Percentiles rank a stretch among this genome's conserved stretches.
These are phyloP conservation scores for Fusarium sp. DNA, from an alignment of 2,329 filamentous ascomycete species.

Conservation along the genomic window DNA sequence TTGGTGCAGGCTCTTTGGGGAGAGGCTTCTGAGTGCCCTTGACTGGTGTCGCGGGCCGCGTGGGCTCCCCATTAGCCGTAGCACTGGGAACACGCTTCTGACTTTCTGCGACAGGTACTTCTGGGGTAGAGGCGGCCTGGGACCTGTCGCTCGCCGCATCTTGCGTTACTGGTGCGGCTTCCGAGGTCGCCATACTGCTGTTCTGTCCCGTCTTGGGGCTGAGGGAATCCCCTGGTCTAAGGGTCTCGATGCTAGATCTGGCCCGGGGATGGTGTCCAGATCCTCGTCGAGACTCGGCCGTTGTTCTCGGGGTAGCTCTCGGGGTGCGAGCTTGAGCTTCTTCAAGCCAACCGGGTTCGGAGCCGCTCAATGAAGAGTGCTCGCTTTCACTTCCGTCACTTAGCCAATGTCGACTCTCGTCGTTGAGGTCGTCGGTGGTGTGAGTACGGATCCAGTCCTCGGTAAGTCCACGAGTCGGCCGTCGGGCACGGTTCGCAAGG, in stretches of 20 bases:
- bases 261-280: conserved; percentile 58
- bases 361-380: conserved; percentile 78
- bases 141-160: conserved; percentile 46
- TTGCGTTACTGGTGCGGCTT: conserved; percentile 44
- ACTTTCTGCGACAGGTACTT: conserved; percentile 43
- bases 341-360: conserved; percentile 65
- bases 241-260: conserved; percentile 67
- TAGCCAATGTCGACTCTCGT: conserved; percentile 81
- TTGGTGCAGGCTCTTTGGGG: conserved; percentile 55
- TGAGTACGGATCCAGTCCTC: conserved; percentile 90
- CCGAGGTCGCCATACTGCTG: conserved; percentile 49
- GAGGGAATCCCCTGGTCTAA: conserved; percentile 53
- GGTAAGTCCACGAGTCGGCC: conserved; percentile 72
- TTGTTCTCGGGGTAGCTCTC: conserved; percentile 50
- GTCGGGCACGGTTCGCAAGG: conserved; percentile 70
- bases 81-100: conserved; percentile 33
- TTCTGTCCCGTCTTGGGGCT: conserved; percentile 46
- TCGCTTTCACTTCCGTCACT: conserved; percentile 79
- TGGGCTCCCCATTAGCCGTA: conserved; percentile 48
- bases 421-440: conserved; percentile 73
- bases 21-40: conserved; percentile 51
- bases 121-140: conserved; percentile 43
- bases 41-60: conserved; percentile 51
- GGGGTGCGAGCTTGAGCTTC: conserved; percentile 62
- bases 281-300: conserved; percentile 41